These are phyloP conservation scores for Sarcomyxa edulis DNA, from an alignment of 768 basidiomycete genomes.

Conservation along the genomic window DNA sequence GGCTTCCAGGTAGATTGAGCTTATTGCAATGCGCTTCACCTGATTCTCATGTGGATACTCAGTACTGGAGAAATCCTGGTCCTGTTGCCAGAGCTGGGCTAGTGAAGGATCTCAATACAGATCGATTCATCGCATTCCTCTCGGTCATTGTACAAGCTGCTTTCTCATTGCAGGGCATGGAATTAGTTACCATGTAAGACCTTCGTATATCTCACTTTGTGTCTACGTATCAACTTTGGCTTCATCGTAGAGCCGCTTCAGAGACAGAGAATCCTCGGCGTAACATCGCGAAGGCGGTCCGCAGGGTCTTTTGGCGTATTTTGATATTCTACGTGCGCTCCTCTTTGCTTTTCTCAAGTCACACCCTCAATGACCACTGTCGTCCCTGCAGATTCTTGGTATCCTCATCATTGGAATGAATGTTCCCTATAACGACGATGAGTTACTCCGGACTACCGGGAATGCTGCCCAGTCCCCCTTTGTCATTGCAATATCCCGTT, in stretches of 20 bases:
- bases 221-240: not conserved
- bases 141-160: conserved; percentile 47
- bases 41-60: not conserved
- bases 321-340: conserved; percentile 63
- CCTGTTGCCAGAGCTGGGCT: conserved; percentile 39
- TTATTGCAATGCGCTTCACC: conserved; percentile 8
- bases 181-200: conserved; percentile 61
- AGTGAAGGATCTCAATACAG: conserved; percentile 35
- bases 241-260: conserved; percentile 50
- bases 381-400: conserved; percentile 47
- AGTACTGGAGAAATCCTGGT: conserved; percentile 76
- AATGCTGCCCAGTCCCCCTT: conserved; percentile 81
- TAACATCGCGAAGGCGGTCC: conserved; percentile 73
- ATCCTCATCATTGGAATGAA: conserved; percentile 76
- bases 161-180: conserved; percentile 78
- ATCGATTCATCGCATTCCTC: conserved; percentile 41
- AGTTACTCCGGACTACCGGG: conserved; percentile 41
- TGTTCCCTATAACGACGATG: conserved; percentile 60
- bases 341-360: not conserved
- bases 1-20: conserved; percentile 57
- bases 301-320: conserved; percentile 77
- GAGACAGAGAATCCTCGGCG: conserved; percentile 76
- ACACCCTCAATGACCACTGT: not conserved
- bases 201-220: not conserved
- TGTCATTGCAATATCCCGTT: conserved; percentile 75